Conservation (phyloP, 2,329 filamentous ascomycete species). For the Colletotrichum eleusines region DNA sequence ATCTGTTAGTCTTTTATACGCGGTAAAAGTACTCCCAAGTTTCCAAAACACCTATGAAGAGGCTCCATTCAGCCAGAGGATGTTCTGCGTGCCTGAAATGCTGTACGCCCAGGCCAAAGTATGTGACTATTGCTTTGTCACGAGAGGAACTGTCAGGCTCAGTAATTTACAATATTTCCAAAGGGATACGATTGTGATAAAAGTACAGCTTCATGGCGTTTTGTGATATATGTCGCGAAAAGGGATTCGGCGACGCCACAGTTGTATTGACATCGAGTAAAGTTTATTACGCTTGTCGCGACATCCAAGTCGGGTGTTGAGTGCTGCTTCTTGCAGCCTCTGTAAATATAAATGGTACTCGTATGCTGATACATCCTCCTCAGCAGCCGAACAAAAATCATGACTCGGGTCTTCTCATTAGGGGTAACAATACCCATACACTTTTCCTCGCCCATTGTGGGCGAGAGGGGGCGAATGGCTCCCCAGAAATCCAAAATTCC, state of each 20-base stretch:
- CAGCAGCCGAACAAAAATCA: neutral
- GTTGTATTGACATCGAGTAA: neutral
- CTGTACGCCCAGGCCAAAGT: neutral
- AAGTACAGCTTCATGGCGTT: neutral
- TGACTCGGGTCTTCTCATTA: neutral
- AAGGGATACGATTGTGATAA: neutral
- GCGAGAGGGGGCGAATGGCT: neutral
- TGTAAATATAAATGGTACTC: neutral
- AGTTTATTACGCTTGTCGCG: neutral
- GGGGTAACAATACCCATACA: neutral
- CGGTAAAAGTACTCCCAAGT: neutral
- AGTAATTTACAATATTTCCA: no score
- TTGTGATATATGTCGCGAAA: neutral
- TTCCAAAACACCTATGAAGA: neutral
- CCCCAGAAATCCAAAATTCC: conserved; percentile 4
- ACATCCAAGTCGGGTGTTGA: neutral
- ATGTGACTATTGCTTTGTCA: neutral
- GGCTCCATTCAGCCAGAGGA: neutral
- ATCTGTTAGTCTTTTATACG: neutral
- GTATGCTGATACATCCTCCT: neutral
- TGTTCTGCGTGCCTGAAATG: neutral
- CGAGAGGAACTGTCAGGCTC: neutral
- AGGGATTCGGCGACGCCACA: neutral
- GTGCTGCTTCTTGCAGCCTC: neutral
- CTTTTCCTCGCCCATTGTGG: neutral